Base-by-base conservation (phyloP, 768 basidiomycete genomes). In the Lactarius pseudohatsudake region DNA sequence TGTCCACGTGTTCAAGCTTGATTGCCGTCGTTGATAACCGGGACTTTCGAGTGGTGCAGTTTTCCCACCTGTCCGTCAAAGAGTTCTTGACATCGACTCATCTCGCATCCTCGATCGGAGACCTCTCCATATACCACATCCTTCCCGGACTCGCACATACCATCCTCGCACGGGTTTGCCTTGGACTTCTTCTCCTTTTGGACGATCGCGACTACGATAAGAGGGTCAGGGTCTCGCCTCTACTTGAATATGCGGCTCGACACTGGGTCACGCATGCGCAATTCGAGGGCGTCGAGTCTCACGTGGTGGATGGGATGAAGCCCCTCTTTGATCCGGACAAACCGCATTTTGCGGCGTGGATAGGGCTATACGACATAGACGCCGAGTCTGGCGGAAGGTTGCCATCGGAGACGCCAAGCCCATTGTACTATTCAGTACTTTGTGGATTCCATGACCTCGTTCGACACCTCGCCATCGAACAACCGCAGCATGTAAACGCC, bases 1-100 rank as follows among this genome's bases (percentile, higher is more conserved):
- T 66, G 36, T 66, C 61, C 3, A 53, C 56, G 1, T 62, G 61
- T 40, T 66, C 65, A 2, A 66, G 61, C n/a, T 32, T 66, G 11
- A 45, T 66, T 5, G 0, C 45, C 22, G 38, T 66, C 20, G n/a
- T 22, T n/a, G 50, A 43, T 32, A 45, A 45, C 10, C 11, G 57
- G 26, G 45, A 30, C 11, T 62, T n/a, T 18, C 20, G 40, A 22
- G 40, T 66, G 4, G 65, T 66, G 10, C 56, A 66, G 22, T 66
- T 66, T 20, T 62, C 65, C 1, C 65, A 66, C 26, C 22, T 57
- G 18, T 61, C 65, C 0, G 65, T 66, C 3, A 61, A 62, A 15
- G 65, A 61, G 16, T 66, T 47, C 45, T 45, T 66, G 2, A 66
- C 34, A 0, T 66, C 65, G 15, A 28, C 30, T 38, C 55, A 45